Evolutionary conservation across 1,284 basidiomycete species (phyloP).

Genomic region (Rhodotorula sp.): DNA sequence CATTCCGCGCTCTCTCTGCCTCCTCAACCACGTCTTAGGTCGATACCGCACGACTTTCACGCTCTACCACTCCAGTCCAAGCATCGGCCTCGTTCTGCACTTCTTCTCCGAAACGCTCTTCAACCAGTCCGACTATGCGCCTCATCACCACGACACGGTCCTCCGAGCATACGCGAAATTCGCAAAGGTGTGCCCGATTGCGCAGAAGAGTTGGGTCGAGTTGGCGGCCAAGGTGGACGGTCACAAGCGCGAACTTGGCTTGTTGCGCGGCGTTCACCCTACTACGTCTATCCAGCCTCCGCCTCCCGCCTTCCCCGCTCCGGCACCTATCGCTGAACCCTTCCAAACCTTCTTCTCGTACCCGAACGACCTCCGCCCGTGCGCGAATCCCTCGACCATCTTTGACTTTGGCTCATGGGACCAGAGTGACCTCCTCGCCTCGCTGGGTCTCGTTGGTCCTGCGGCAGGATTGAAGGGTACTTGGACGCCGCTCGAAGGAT

Average conservation of each 20-base stretch:
- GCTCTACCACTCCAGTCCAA: slow-evolving; percentile 24
- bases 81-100: slow-evolving; percentile 26
- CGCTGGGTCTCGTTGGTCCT: slow-evolving; percentile 29
- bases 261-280: slow-evolving; percentile 14
- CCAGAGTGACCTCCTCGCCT: slow-evolving; percentile 33
- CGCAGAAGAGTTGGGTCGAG: not conserved
- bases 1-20: slow-evolving; percentile 9
- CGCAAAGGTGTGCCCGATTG: slow-evolving; percentile 1
- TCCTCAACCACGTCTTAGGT: slow-evolving; percentile 13
- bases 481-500: not conserved
- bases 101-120: slow-evolving; percentile 13
- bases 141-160: slow-evolving; percentile 17
- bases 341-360: slow-evolving; percentile 34
- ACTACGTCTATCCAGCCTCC: slow-evolving; percentile 6
- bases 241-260: slow-evolving; percentile 13
- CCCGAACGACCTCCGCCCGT: slow-evolving; percentile 21
- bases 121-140: slow-evolving; percentile 14
- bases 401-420: slow-evolving; percentile 37
- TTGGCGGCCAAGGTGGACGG: slow-evolving; percentile 16
- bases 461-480: not conserved
- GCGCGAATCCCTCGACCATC: slow-evolving; percentile 17
- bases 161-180: slow-evolving; percentile 29
- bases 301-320: not conserved
- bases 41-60: slow-evolving; percentile 23
- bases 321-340: slow-evolving; percentile 16